Evolutionary conservation across 2,329 filamentous ascomycete species (phyloP), one percentile per base, ranked within the genome.

Genomic region (Ascosphaera apis): DNA sequence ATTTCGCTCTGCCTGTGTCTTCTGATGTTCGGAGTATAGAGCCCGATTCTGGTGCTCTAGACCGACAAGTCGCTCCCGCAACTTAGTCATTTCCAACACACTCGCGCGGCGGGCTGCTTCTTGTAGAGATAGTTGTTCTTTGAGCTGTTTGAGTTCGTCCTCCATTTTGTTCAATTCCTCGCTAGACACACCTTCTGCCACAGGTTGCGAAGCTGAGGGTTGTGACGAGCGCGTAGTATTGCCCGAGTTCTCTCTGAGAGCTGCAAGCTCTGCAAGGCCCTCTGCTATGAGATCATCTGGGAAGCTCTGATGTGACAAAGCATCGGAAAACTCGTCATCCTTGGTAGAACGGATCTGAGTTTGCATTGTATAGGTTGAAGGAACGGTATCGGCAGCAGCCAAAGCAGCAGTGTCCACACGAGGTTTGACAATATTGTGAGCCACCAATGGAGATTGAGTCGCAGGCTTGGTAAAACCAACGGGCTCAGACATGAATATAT

Each of bases 341-440:
- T 42, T 35, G 3, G 42, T 36, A 27, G 41, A 51, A 2, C 35
- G 46, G 25, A 60, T 40, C 36, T 58, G 57, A 2, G 55, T 53
- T 40, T 49, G 50, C 39, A 61, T 51, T 25, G 49, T 47, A 41
- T 63, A 63, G 23, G 56, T 55, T 7, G 51, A 46, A 3, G 60
- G 60, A 13, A 62, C 47, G 8, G 50, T 43, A 25, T 55, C 56
- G 17, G 48, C 43, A n/a, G 47, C 45, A 37, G 54, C 53, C 2
- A 51, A 48, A 21, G 60, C 46, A 6, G 53, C 47, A 42, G 49
- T 50, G 40, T 58, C 57, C 41, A 58, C 57, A 41, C 55, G 54
- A n/a, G 86, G 86, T 58, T 92, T 93, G 40, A 86, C 65, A 16
- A 93, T 65, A 1, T 65, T 66, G 36, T 62, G 58, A 15, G 67